phyloP scores from a whole-genome alignment of 2,329 filamentous ascomycete genomes.

The Ophidiomyces ophidiicola region DNA sequence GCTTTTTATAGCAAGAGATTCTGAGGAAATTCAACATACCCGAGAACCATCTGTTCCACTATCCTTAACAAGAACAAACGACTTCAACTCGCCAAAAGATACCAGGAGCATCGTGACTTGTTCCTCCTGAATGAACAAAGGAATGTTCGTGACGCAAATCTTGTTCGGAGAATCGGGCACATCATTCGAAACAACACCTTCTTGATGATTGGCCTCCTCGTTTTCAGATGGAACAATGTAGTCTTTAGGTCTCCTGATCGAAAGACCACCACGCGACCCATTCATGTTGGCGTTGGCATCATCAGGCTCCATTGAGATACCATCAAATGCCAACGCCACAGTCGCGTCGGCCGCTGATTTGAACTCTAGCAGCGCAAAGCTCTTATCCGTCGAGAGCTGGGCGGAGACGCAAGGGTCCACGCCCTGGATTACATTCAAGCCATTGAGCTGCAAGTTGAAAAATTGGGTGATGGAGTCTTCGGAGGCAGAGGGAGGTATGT shows the following conservation, averaged over 20 bases:
- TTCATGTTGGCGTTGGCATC: slow-evolving; percentile 42
- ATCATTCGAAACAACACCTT: slow-evolving; percentile 62
- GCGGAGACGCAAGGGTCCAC: slow-evolving; percentile 74
- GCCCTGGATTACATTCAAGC: slow-evolving; percentile 78
- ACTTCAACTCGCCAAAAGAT: slow-evolving; percentile 84
- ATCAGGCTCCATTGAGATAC: slow-evolving; percentile 65
- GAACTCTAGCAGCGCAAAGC: slow-evolving; percentile 84
- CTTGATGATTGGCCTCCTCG: slow-evolving; percentile 61
- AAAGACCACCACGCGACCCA: slow-evolving; percentile 44
- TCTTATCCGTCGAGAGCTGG: slow-evolving; percentile 64
- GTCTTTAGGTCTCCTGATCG: slow-evolving; percentile 81
- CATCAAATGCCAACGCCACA: slow-evolving; percentile 77
- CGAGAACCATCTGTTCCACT: slow-evolving; percentile 71
- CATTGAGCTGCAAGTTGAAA: slow-evolving; percentile 94
- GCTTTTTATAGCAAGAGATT: neutral
- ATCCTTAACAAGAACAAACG: slow-evolving; percentile 84
- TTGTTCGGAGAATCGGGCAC: slow-evolving; percentile 93
- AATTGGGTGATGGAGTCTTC: slow-evolving; percentile 69
- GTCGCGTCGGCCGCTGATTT: slow-evolving; percentile 78
- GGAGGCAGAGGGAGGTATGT: slow-evolving; percentile 58
- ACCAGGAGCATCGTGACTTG: slow-evolving; percentile 82
- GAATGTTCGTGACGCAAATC: slow-evolving; percentile 83
- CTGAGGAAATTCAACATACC: slow-evolving; percentile 41
- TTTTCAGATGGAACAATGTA: slow-evolving; percentile 81
- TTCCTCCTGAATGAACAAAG: slow-evolving; percentile 74